Conservation (phyloP, 1,139 yeast genomes). For the Magnusiomyces tetraspermus region DNA sequence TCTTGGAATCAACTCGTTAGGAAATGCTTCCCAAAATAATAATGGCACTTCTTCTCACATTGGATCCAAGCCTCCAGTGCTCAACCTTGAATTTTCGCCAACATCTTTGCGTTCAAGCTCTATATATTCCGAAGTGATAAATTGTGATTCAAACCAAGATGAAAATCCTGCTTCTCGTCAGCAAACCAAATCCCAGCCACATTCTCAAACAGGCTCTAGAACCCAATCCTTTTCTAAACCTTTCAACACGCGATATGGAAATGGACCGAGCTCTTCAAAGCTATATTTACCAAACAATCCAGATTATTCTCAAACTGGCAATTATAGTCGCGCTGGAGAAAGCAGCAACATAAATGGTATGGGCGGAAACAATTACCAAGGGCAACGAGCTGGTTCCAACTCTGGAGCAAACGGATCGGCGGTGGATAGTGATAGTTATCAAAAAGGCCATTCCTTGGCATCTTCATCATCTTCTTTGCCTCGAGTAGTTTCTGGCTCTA, state of each 20-base stretch:
- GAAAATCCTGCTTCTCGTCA: not conserved
- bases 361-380: not conserved
- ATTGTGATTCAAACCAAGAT: not conserved
- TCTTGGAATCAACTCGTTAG: not conserved
- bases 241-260: not conserved
- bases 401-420: no score
- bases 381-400: no score
- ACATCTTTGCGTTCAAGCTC: constrained; percentile 12
- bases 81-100: constrained; percentile 11
- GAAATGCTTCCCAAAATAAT: not conserved
- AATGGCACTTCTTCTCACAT: not conserved
- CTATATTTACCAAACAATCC: not conserved
- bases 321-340: no score
- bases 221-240: not conserved
- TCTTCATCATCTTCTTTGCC: constrained; percentile 3
- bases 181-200: not conserved
- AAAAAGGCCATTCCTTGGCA: not conserved
- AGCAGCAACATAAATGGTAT: not conserved
- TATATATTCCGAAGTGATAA: constrained; percentile 5
- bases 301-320: not conserved
- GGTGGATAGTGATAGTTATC: not conserved
- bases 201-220: not conserved
- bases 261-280: not conserved
- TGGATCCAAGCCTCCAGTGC: constrained; percentile 9
- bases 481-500: not conserved